Percentiles rank a stretch among this genome's conserved stretches.
Conservation (phyloP, 805 yeast genomes). For the Candida ipomoeae region DNA sequence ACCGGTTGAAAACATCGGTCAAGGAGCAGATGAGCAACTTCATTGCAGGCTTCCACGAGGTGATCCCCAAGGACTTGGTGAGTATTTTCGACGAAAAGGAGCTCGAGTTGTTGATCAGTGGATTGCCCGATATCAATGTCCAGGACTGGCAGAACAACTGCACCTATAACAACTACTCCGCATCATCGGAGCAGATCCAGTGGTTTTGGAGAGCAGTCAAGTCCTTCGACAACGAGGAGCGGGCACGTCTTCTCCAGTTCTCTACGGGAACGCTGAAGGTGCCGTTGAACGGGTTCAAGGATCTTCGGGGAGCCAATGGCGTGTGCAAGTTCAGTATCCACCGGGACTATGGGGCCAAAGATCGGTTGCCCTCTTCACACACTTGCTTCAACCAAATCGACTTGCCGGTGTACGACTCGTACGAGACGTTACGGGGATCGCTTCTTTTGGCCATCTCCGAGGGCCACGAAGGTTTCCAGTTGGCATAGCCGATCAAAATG, state of each 20-base stretch:
- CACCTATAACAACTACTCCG: conserved; percentile 71
- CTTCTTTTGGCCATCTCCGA: conserved; percentile 83
- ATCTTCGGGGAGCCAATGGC: conserved; percentile 83
- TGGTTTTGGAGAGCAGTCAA: conserved; percentile 99
- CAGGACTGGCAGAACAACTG: conserved; percentile 94
- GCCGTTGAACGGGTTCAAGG: conserved; percentile 90
- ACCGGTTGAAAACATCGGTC: conserved; percentile 76
- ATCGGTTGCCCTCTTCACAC: conserved; percentile 90
- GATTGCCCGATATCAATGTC: conserved; percentile 93
- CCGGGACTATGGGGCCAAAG: conserved; percentile 79
- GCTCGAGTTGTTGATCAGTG: conserved; percentile 85
- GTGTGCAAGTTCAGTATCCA: conserved; percentile 83
- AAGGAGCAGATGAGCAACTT: conserved; percentile 84
- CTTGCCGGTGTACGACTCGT: conserved; percentile 86
- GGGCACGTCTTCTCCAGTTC: conserved; percentile 91
- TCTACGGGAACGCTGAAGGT: conserved; percentile 97
- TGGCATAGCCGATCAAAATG: conserved; percentile 41
- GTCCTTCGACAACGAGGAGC: conserved; percentile 88
- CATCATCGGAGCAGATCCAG: conserved; percentile 80
- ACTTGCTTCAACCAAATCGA: conserved; percentile 96
- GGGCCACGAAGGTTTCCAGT: conserved; percentile 94
- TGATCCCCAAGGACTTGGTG: conserved; percentile 78
- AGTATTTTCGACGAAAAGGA: conserved; percentile 94
- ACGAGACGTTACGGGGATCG: conserved; percentile 79
- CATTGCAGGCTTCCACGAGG: conserved; percentile 82